Base-by-base conservation (phyloP, 345 rosid species). In the Excoecaria agallocha region DNA sequence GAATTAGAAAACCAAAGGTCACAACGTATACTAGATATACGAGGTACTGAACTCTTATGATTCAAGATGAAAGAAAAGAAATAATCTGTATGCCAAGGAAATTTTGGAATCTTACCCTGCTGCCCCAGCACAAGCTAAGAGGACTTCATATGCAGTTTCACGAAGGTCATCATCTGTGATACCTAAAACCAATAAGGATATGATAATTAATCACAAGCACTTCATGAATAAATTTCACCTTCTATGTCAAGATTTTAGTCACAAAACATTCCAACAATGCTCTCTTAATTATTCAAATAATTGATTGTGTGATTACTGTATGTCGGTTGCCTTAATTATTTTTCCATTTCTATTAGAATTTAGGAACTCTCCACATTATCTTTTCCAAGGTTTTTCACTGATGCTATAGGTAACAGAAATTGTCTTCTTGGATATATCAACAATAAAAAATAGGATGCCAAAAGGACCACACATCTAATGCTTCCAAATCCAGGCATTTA, bases 51-150 rank as follows among this genome's bases (percentile, higher is more conserved):
- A 8, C 16, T 37, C 43, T 19, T 7, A 12, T 11, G 6, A 64
- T 49, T 59, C 13, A 37, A 61, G 41, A 35, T 62, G 30, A 39
- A n/a, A 35, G 8, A 43, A 8, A 41, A 68, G 65, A 71, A 55
- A 38, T 50, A 11, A 71, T 62, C 48, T 66, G 71, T 66, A 55
- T 52, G 30, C 70, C 71, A 41, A 71, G 64, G 19, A 58, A 68
- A 48, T 43, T 69, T 62, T 69, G 41, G 45, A 72, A 50, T 77
- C 78, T 76, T 86, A 95, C 99, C 99, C 98, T 59, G 98, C 76
- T 68, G 99, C 94, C 70, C 99, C 99, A 74, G 99, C 99, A 78
- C 98, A 93, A 43, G 97, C 96, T 86, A 95, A 80, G 63, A 95
- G 93, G 82, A 91, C 80, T 85, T 95, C 98, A 66, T 89, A 95